Base-by-base conservation (phyloP, 2,329 filamentous ascomycete genomes). In the Helotiales sp. region DNA sequence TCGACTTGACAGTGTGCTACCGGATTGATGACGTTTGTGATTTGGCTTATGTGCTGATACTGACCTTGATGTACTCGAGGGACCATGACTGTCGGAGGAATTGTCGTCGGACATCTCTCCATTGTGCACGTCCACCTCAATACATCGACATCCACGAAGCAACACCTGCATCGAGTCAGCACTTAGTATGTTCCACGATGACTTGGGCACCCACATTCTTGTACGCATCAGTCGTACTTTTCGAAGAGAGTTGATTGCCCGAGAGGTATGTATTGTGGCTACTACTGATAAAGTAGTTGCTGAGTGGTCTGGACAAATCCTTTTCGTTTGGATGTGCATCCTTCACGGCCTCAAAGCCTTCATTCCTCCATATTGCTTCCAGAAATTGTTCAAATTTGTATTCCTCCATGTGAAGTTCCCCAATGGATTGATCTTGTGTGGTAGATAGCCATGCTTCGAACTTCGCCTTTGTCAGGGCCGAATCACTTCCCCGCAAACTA, bases 121-220 rank as follows among this genome's bases (percentile, higher is more conserved):
- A 72, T 97, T 90, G 90, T 93, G 96, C 2, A 97, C 91, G 69
- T 97, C 93, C 55, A 97, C 95, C 72, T 97, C 93, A 47, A 97
- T 91, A 69, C 92, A 97, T 60, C 93, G 86, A 69, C 93, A 96
- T 48, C 90, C 90, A 52, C 85, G 82, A 33, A 83, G 78, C 12
- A 97, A 83, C 12, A 89, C 88, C 82, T 90, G 44, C 22, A 19
- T 19, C 5, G 33, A 17, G 27, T 66, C 36, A 63, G 59, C 36
- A 52, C 22, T 27, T 30, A 25, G 40, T 22, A 29, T 24, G 27
- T 48, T 47, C 8, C 22, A 24, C 22, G 5, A n/a, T 13, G 5
- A 7, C n/a, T 24, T 29, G 3, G 9, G 4, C 1, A 77, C 85
- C 69, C 70, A 90, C 90, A 69, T 86, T 84, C 65, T 82, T 88